Evolutionary conservation across 2,329 filamentous ascomycete species (phyloP).

Genomic region (Penicillium sp.): DNA sequence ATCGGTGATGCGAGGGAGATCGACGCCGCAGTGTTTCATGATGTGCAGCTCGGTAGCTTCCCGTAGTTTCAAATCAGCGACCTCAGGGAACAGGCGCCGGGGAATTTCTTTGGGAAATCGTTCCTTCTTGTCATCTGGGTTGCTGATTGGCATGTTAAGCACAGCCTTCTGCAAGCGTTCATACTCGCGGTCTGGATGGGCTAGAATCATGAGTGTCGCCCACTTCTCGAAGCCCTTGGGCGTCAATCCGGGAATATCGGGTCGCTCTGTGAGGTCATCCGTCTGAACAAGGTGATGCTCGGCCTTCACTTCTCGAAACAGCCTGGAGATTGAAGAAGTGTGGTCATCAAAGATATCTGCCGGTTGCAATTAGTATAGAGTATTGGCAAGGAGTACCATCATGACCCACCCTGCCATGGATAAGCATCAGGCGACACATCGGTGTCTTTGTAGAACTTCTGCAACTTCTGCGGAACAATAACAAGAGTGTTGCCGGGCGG

Average conservation of each 20-base stretch:
- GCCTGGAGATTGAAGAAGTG: slow-evolving; percentile 55
- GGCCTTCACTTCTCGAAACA: slow-evolving; percentile 57
- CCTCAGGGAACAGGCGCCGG: slow-evolving; percentile 67
- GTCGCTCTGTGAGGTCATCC: slow-evolving; percentile 50
- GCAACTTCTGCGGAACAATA: slow-evolving; percentile 73
- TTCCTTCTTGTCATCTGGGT: slow-evolving; percentile 65
- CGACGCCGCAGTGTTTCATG: slow-evolving; percentile 51
- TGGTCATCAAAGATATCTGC: slow-evolving; percentile 57
- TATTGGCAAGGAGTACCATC: neutral
- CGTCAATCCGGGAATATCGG: slow-evolving; percentile 65
- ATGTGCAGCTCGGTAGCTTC: slow-evolving; percentile 63
- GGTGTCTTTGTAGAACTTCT: slow-evolving; percentile 69
- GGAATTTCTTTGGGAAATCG: slow-evolving; percentile 78
- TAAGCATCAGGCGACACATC: slow-evolving; percentile 65
- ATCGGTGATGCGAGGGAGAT: slow-evolving; percentile 43
- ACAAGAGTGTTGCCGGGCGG: slow-evolving; percentile 68
- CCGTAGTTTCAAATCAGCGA: slow-evolving; percentile 57
- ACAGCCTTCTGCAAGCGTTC: slow-evolving; percentile 69
- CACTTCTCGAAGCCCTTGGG: slow-evolving; percentile 69
- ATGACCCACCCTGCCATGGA: slow-evolving; percentile 62
- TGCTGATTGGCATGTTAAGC: slow-evolving; percentile 68
- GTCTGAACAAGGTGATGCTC: slow-evolving; percentile 66
- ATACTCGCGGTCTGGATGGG: slow-evolving; percentile 74
- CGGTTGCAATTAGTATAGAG: neutral
- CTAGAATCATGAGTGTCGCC: slow-evolving; percentile 70